Evolutionary conservation across 495 filamentous ascomycete genomes (phyloP).

Genomic region (Penicillium salamii): DNA sequence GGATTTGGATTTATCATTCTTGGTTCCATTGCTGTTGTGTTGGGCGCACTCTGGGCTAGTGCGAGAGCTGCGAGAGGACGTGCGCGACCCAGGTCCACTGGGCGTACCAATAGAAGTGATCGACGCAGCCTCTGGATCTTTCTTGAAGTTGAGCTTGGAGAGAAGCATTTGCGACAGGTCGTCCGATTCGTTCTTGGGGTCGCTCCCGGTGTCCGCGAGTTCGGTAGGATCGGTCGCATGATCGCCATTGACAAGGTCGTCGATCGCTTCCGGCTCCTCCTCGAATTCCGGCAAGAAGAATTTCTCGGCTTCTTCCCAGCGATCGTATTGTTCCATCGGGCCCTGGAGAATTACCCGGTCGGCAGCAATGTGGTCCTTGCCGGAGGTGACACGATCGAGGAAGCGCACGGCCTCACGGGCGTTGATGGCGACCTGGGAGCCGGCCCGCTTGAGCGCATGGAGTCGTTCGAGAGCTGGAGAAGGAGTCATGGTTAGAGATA

Average conservation of each 20-base stretch:
- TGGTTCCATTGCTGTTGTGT: conserved; percentile 21
- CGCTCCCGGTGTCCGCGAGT: conserved; percentile 7
- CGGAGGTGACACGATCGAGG: conserved; percentile 61
- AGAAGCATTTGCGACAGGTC: conserved; percentile 51
- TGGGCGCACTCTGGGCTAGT: conserved; percentile 48
- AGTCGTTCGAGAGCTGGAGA: conserved; percentile 53
- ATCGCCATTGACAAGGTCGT: conserved; percentile 18
- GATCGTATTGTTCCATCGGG: conserved; percentile 55
- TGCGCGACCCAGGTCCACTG: conserved; percentile 41
- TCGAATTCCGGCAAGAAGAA: conserved; percentile 56
- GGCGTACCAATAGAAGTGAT: conserved; percentile 49
- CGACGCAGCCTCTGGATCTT: conserved; percentile 45
- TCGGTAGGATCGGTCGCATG: conserved; percentile 15
- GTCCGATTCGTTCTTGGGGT: conserved; percentile 23
- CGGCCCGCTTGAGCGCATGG: conserved; percentile 55
- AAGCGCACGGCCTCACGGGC: conserved; percentile 63
- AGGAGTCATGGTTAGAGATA: conserved; percentile 14
- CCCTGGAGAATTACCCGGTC: conserved; percentile 52
- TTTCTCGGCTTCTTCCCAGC: conserved; percentile 62
- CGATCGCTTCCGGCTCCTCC: conserved; percentile 34
- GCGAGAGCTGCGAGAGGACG: conserved; percentile 50
- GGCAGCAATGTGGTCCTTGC: conserved; percentile 47
- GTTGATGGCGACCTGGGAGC: conserved; percentile 55
- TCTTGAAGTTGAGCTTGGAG: conserved; percentile 52
- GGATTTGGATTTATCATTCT: conserved; percentile 21